Evolutionary conservation across 139 green algal genomes (phyloP).

Genomic region (Chlamydomonas sphaeroides): DNA sequence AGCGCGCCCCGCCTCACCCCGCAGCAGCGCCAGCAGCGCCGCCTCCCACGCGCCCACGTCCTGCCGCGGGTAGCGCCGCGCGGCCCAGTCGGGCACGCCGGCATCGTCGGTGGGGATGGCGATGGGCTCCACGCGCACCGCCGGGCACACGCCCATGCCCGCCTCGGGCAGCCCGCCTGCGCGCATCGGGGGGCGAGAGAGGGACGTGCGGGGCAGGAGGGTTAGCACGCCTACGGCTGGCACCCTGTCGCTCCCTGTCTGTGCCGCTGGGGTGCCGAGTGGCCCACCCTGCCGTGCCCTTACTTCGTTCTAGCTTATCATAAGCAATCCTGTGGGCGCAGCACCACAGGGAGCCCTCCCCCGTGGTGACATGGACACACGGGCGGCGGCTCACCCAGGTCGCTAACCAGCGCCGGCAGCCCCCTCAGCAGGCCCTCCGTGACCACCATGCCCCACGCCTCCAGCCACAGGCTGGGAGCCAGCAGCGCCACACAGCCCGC

Average conservation of each 20-base stretch:
- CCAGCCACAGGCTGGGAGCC: slow-evolving; percentile 61
- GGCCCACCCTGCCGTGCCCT: background rate
- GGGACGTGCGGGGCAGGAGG: too few species aligned
- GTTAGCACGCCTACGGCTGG: too few species aligned
- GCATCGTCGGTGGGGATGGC: background rate
- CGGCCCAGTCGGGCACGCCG: slow-evolving; percentile 4
- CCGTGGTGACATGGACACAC: too few species aligned
- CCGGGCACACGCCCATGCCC: slow-evolving; percentile 24
- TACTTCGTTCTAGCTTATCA: background rate
- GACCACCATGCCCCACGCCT: slow-evolving; percentile 68
- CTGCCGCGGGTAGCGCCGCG: slow-evolving; percentile 15
- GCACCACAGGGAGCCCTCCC: background rate
- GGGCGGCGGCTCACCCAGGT: slow-evolving; percentile 46
- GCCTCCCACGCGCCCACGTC: slow-evolving; percentile 25
- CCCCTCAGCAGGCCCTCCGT: slow-evolving; percentile 53
- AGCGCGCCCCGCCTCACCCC: background rate
- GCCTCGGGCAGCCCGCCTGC: slow-evolving; percentile 31
- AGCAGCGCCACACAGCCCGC: slow-evolving; percentile 44
- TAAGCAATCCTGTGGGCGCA: background rate
- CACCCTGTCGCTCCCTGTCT: too few species aligned
- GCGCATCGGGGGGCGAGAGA: too few species aligned
- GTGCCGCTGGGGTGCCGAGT: too few species aligned
- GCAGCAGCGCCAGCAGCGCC: slow-evolving; percentile 2
- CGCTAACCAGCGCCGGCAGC: slow-evolving; percentile 47
- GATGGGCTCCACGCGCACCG: background rate